Evolutionary conservation across 306 rosid genomes (phyloP).

Genomic region (Casuarina cunninghamiana): DNA sequence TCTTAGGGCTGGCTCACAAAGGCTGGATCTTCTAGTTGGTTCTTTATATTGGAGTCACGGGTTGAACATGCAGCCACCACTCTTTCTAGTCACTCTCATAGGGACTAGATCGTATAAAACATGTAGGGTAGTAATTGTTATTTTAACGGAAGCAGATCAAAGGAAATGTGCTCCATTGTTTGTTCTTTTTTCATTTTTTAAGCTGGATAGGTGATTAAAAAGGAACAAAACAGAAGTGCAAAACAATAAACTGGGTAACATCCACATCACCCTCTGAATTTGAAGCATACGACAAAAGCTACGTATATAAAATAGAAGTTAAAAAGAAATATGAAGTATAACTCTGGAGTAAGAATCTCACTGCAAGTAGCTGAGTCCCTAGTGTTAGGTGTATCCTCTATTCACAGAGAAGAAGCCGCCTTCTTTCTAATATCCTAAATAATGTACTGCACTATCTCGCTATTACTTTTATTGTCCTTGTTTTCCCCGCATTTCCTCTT

Average conservation of each 20-base stretch:
- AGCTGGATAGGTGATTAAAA: neutral
- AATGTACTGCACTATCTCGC: neutral
- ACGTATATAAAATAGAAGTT: neutral
- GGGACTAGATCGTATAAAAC: neutral
- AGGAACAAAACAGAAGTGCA: neutral
- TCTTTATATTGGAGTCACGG: neutral
- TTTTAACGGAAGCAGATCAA: neutral
- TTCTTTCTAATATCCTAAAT: constrained; percentile 2
- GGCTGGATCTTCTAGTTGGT: neutral
- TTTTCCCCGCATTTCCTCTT: constrained; percentile 11
- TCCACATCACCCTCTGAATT: neutral
- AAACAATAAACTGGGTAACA: neutral
- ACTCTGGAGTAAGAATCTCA: neutral
- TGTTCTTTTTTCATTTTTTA: neutral
- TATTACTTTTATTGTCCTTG: neutral
- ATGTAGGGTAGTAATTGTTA: neutral
- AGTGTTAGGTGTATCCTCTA: neutral
- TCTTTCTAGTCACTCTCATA: neutral
- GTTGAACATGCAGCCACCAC: neutral
- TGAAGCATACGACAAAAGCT: neutral
- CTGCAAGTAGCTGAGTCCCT: neutral
- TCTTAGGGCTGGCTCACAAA: neutral
- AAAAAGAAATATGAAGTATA: neutral
- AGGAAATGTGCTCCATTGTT: neutral
- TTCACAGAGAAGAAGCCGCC: neutral